Evolutionary conservation across 768 basidiomycete genomes (phyloP).

Genomic region (Boletus subparvulus): DNA sequence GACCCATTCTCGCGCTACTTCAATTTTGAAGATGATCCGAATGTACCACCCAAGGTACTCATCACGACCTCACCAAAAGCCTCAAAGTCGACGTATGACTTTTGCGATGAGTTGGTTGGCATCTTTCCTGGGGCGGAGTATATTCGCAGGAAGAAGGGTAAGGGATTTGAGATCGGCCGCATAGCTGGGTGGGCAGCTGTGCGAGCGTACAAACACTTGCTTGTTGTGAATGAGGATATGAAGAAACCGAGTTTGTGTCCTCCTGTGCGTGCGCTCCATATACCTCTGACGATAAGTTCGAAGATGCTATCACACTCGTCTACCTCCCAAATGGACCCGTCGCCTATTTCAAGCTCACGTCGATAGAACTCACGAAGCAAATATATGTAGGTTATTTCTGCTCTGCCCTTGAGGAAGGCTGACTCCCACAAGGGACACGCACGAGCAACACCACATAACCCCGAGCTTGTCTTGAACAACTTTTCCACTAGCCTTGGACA

Average conservation of each 20-base stretch:
- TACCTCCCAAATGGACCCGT: slow-evolving; percentile 91
- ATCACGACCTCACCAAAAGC: slow-evolving; percentile 90
- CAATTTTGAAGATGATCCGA: slow-evolving; percentile 61
- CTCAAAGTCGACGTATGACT: slow-evolving; percentile 85
- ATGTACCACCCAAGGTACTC: slow-evolving; percentile 79
- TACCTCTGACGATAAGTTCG: slow-evolving; percentile 7
- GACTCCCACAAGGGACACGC: slow-evolving; percentile 72
- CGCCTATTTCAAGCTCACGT: slow-evolving; percentile 93
- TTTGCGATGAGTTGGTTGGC: slow-evolving; percentile 87
- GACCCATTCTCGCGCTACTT: slow-evolving; percentile 83
- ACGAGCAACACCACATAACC: slow-evolving; percentile 86
- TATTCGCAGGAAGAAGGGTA: slow-evolving; percentile 80
- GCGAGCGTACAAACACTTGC: slow-evolving; percentile 82
- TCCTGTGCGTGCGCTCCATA: not conserved
- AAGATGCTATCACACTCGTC: slow-evolving; percentile 91
- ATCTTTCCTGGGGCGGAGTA: slow-evolving; percentile 93
- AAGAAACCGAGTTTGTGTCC: slow-evolving; percentile 81
- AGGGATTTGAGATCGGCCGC: slow-evolving; percentile 86
- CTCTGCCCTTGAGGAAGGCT: not conserved
- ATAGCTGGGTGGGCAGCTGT: slow-evolving; percentile 93
- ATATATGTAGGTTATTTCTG: slow-evolving; percentile 63
- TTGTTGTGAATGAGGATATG: slow-evolving; percentile 95
- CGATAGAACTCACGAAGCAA: slow-evolving; percentile 79
- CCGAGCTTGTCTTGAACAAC: slow-evolving; percentile 92
- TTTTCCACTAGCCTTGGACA: slow-evolving; percentile 95